Conservation (phyloP, 2,329 filamentous ascomycete species). For the Tolypocladium amazonense region DNA sequence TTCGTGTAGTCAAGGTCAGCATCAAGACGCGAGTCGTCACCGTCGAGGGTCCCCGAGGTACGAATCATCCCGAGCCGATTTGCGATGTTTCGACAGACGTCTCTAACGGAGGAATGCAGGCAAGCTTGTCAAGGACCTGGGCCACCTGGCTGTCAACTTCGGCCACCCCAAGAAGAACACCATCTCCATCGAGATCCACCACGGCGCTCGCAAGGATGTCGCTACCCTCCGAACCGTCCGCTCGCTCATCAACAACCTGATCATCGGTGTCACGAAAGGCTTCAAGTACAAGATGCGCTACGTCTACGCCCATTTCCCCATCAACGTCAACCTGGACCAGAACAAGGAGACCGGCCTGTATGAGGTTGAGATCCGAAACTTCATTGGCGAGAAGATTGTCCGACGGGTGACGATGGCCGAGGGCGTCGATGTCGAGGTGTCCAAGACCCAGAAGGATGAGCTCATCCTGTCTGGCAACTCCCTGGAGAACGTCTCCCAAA, state of each 20-base stretch:
- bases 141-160: slow-evolving; percentile 95
- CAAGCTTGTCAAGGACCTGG: slow-evolving; percentile 95
- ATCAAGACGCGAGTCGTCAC: slow-evolving; percentile 97
- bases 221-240: slow-evolving; percentile 96
- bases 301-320: slow-evolving; percentile 99
- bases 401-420: slow-evolving; percentile 80
- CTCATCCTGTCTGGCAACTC: slow-evolving; percentile 88
- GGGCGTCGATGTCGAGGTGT: slow-evolving; percentile 84
- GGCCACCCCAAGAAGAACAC: slow-evolving; percentile 71
- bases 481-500: slow-evolving; percentile 94
- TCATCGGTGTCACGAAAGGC: slow-evolving; percentile 96
- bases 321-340: slow-evolving; percentile 99
- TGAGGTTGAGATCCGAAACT: slow-evolving; percentile 99
- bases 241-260: slow-evolving; percentile 96
- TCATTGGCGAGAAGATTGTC: slow-evolving; percentile 99
- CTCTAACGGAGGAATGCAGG: slow-evolving; percentile 36
- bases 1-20: slow-evolving; percentile 74
- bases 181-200: slow-evolving; percentile 97
- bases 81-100: background rate
- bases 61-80: slow-evolving; percentile 14
- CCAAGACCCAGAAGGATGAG: slow-evolving; percentile 95
- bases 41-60: slow-evolving; percentile 93
- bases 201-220: slow-evolving; percentile 95
- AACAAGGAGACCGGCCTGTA: slow-evolving; percentile 77
- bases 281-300: slow-evolving; percentile 99